A percentile compares a stretch with the other conserved stretches of the same genome.
phyloP scores from a whole-genome alignment of 148 eudicot species.

The Simmondsia chinensis region DNA sequence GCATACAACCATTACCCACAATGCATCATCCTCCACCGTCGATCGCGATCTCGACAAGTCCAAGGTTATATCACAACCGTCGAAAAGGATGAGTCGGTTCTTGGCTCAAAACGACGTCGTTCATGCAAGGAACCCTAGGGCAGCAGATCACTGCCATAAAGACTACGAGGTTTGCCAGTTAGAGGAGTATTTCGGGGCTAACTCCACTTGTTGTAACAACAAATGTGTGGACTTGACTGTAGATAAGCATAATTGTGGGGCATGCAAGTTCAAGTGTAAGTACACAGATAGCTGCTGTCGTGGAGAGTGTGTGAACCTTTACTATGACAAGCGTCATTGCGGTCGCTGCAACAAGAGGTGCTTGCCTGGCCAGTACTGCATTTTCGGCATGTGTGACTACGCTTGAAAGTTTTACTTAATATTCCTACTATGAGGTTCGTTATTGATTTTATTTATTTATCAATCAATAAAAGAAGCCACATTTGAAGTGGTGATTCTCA shows the following conservation, averaged over 20 bases:
- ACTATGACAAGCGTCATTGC: conserved; percentile 52
- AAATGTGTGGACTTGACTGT: conserved; percentile 43
- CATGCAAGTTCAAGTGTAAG: conserved; percentile 44
- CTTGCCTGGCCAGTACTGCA: conserved; percentile 19
- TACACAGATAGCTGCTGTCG: conserved; percentile 37
- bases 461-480: too few species aligned
- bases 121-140: conserved; percentile 27
- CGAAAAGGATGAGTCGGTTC: conserved; percentile 41
- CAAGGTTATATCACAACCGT: background rate
- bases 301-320: conserved; percentile 44
- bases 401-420: too few species aligned
- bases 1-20: background rate
- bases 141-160: conserved; percentile 48
- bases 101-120: conserved; percentile 10
- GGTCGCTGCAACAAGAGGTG: conserved; percentile 52
- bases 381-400: conserved; percentile 62
- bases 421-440: too few species aligned
- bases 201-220: conserved; percentile 61
- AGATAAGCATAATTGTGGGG: conserved; percentile 46
- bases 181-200: conserved; percentile 8
- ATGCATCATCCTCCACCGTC: background rate
- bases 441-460: too few species aligned
- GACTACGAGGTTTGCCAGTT: conserved; percentile 29
- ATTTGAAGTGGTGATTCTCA: too few species aligned
- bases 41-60: background rate